phyloP scores from a whole-genome alignment of 352 stramenopile genomes.

The Globisporangium mamillatum region DNA sequence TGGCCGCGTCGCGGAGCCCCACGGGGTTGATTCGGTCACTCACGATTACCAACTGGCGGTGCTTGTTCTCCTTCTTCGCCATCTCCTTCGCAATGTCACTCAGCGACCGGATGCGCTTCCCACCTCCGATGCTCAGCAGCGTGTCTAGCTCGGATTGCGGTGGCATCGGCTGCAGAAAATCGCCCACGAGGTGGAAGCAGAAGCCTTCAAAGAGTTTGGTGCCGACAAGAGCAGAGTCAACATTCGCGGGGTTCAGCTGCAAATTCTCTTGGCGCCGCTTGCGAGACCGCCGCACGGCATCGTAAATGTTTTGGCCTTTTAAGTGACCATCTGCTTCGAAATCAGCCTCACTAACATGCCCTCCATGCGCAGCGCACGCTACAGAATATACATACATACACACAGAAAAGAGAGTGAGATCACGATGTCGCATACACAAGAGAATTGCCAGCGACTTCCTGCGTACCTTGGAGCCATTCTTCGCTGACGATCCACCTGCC shows the following conservation, averaged over 20 bases:
- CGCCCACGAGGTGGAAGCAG: constrained; percentile 70
- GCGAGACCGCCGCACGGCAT: constrained; percentile 51
- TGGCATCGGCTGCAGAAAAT: constrained; percentile 79
- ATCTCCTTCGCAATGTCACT: constrained; percentile 53
- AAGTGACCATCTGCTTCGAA: constrained; percentile 64
- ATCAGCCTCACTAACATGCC: constrained; percentile 41
- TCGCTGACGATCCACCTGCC: constrained; percentile 85
- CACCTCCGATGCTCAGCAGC: constrained; percentile 64
- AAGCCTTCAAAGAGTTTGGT: constrained; percentile 69
- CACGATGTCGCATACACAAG: not conserved
- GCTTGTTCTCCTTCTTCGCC: constrained; percentile 44
- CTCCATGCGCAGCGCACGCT: constrained; percentile 40
- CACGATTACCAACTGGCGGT: constrained; percentile 60
- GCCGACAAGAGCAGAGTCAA: constrained; percentile 33
- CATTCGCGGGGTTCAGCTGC: constrained; percentile 17
- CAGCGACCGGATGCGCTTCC: constrained; percentile 50
- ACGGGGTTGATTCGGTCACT: constrained; percentile 71
- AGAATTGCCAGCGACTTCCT: not conserved
- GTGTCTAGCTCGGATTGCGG: constrained; percentile 59
- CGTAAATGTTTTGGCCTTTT: constrained; percentile 45
- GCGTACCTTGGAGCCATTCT: constrained; percentile 67
- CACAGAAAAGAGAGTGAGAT: constrained; percentile 3
- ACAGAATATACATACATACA: constrained; percentile 11
- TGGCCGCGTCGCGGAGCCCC: constrained; percentile 42
- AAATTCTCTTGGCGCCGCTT: constrained; percentile 40